A percentile compares a stretch with the other conserved stretches of the same genome.
Conservation (phyloP, 2,329 filamentous ascomycete genomes). For the Huntiella abstrusa region DNA sequence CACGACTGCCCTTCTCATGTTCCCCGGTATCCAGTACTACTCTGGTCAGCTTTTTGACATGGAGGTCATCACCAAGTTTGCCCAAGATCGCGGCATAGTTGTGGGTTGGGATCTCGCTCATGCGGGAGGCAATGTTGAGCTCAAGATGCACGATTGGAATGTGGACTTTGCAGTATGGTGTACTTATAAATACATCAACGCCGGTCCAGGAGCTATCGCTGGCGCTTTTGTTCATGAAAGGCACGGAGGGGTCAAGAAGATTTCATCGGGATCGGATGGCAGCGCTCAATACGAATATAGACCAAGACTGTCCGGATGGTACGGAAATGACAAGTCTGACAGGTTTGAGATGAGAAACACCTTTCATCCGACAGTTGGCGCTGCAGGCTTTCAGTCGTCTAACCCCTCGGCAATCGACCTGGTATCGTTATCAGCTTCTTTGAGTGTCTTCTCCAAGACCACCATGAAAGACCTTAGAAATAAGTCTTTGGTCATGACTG, state of each 20-base stretch:
- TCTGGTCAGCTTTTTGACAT: conserved; percentile 81
- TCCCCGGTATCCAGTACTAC: conserved; percentile 83
- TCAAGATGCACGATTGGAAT: conserved; percentile 72
- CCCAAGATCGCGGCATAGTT: conserved; percentile 48
- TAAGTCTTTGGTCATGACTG: conserved; percentile 56
- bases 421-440: conserved; percentile 50
- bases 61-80: conserved; percentile 55
- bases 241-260: conserved; percentile 38
- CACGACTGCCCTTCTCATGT: conserved; percentile 53
- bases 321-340: conserved; percentile 57
- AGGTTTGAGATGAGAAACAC: conserved; percentile 71
- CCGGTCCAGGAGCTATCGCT: conserved; percentile 63
- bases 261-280: conserved; percentile 8
- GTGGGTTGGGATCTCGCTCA: conserved; percentile 84
- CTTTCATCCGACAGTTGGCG: conserved; percentile 60
- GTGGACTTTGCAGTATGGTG: conserved; percentile 90
- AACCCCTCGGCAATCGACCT: conserved; percentile 67
- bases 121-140: conserved; percentile 64
- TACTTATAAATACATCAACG: conserved; percentile 87
- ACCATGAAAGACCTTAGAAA: conserved; percentile 47
- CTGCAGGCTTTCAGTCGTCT: conserved; percentile 62
- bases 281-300: conserved; percentile 27
- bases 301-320: conserved; percentile 64
- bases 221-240: conserved; percentile 63
- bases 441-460: conserved; percentile 57